phyloP scores from a whole-genome alignment of 352 stramenopile species.

The Phytophthora vignae region DNA sequence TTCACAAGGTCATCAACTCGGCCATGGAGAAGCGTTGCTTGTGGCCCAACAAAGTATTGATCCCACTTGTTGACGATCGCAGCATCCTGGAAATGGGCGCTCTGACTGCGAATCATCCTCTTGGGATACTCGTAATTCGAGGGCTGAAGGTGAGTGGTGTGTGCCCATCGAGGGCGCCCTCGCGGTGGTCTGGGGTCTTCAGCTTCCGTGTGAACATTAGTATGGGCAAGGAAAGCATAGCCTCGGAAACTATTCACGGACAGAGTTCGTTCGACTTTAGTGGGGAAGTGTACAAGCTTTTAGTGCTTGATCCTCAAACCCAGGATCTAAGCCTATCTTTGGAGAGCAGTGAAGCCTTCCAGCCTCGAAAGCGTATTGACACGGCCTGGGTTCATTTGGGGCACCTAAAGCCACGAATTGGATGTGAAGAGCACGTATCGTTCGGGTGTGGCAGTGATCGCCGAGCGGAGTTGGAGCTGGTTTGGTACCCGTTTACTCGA shows the following conservation, averaged over 20 bases:
- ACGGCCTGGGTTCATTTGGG: conserved; percentile 1
- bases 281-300: background rate
- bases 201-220: background rate
- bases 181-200: background rate
- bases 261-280: background rate
- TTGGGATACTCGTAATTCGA: background rate
- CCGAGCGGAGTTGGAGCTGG: conserved; percentile 3
- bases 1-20: background rate
- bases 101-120: background rate
- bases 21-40: background rate
- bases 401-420: background rate
- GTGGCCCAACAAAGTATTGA: background rate
- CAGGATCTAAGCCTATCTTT: background rate
- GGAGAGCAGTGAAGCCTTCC: background rate
- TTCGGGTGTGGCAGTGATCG: conserved; percentile 1
- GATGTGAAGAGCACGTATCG: background rate
- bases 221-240: background rate
- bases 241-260: background rate
- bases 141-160: background rate
- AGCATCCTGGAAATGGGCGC: background rate
- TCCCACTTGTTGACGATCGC: background rate
- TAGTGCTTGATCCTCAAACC: background rate
- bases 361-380: background rate
- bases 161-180: background rate
- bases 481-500: conserved; percentile 5